Evolutionary conservation across 352 stramenopile species (phyloP).

Genomic region (Pythium dissotocum): DNA sequence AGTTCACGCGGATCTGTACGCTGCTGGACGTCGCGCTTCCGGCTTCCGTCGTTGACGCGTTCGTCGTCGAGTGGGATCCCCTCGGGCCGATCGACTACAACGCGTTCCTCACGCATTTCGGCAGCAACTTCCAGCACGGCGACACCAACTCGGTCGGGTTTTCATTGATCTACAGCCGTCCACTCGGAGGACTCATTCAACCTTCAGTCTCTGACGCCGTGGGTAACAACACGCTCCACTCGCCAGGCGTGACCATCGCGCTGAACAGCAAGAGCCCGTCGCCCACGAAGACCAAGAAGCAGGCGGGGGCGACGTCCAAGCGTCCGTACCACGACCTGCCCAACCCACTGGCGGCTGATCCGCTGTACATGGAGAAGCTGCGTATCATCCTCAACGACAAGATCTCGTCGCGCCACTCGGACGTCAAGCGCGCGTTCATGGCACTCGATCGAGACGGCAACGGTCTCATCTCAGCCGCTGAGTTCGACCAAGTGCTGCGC

Average conservation of each 20-base stretch:
- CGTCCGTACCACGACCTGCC: background rate
- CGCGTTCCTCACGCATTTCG: slow-evolving; percentile 66
- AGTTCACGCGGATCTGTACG: slow-evolving; percentile 46
- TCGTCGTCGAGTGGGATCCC: slow-evolving; percentile 31
- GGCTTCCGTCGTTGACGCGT: slow-evolving; percentile 39
- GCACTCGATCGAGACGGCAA: slow-evolving; percentile 45
- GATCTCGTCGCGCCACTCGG: slow-evolving; percentile 38
- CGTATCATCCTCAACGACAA: slow-evolving; percentile 63
- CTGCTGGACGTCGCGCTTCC: slow-evolving; percentile 37
- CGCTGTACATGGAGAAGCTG: slow-evolving; percentile 55
- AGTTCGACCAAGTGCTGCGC: slow-evolving; percentile 54
- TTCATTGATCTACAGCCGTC: slow-evolving; percentile 43
- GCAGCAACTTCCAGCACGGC: slow-evolving; percentile 58
- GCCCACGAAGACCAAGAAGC: slow-evolving; percentile 15
- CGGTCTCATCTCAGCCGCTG: slow-evolving; percentile 39
- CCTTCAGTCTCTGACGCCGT: slow-evolving; percentile 18
- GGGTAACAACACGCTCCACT: slow-evolving; percentile 53
- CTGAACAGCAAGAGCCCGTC: slow-evolving; percentile 29
- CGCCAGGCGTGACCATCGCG: slow-evolving; percentile 41
- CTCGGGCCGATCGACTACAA: slow-evolving; percentile 47
- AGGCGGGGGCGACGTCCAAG: background rate
- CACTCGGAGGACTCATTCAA: slow-evolving; percentile 28
- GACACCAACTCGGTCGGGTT: slow-evolving; percentile 69
- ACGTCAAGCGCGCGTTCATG: slow-evolving; percentile 53
- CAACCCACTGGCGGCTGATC: slow-evolving; percentile 28